These are phyloP conservation scores for Ciborinia camelliae DNA, from an alignment of 2,329 filamentous ascomycete species.

Conservation along the genomic window DNA sequence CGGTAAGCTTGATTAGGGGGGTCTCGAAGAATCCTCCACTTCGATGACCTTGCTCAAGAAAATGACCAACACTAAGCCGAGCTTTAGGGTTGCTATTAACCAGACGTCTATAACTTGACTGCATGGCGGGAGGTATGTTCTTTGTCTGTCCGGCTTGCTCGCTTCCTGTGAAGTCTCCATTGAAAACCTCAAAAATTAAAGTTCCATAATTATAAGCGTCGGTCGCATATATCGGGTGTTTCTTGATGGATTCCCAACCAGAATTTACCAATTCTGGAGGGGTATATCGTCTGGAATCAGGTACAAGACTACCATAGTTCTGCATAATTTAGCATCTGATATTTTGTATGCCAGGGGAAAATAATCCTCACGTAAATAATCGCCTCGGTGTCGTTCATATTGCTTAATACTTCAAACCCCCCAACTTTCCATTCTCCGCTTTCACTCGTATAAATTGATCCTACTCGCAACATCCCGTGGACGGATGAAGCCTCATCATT, in stretches of 20 bases:
- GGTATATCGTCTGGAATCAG: constrained; percentile 78
- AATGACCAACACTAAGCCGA: constrained; percentile 76
- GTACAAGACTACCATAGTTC: constrained; percentile 83
- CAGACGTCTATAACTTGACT: constrained; percentile 84
- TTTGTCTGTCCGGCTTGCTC: constrained; percentile 86
- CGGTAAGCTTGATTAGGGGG: constrained; percentile 83
- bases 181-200: constrained; percentile 87
- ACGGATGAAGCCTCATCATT: constrained; percentile 91
- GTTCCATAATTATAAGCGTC: constrained; percentile 86
- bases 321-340: constrained; percentile 39
- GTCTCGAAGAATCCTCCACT: constrained; percentile 88
- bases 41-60: constrained; percentile 83
- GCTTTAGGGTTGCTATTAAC: constrained; percentile 87
- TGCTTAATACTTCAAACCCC: constrained; percentile 90
- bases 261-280: constrained; percentile 81
- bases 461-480: constrained; percentile 80
- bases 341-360: not conserved
- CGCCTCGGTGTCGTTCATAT: constrained; percentile 92
- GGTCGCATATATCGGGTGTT: constrained; percentile 73
- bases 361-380: constrained; percentile 67
- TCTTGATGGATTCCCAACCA: constrained; percentile 91
- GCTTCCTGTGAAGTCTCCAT: constrained; percentile 70
- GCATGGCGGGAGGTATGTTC: constrained; percentile 82
- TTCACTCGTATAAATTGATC: constrained; percentile 88
- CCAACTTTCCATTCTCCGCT: constrained; percentile 97